Conservation (phyloP, 2,329 filamentous ascomycete genomes). For the Scolecobasidium constrictum region DNA sequence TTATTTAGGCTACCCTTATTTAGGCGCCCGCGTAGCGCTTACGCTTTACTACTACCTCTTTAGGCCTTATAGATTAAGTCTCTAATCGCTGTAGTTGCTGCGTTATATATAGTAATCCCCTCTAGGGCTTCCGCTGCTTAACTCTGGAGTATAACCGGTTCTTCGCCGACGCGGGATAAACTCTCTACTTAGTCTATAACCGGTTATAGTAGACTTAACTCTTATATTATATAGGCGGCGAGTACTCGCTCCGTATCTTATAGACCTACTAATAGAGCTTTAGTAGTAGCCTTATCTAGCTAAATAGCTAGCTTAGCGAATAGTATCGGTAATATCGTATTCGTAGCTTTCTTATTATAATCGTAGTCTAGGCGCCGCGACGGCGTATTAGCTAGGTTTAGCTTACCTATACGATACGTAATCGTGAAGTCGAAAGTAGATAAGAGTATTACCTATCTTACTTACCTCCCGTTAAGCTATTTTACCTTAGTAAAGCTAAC, state of each 20-base stretch:
- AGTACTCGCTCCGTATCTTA: neutral
- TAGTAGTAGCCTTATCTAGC: conserved; percentile 4
- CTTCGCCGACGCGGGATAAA: too few species aligned
- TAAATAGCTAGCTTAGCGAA: too few species aligned
- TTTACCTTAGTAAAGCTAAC: conserved; percentile 18
- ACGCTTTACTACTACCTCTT: neutral
- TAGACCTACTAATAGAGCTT: neutral
- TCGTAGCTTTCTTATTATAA: too few species aligned
- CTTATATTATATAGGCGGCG: too few species aligned
- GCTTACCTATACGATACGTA: conserved; percentile 14
- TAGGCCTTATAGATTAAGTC: conserved; percentile 1
- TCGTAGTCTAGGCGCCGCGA: too few species aligned
- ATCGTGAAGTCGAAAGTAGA: too few species aligned
- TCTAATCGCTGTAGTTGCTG: conserved; percentile 1
- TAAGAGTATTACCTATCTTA: too few species aligned
- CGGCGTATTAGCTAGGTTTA: conserved; percentile 12
- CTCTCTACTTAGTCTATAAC: too few species aligned
- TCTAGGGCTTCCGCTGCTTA: too few species aligned
- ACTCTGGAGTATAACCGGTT: conserved; percentile 1
- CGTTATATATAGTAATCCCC: neutral
- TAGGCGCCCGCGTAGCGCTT: neutral
- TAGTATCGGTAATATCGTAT: too few species aligned
- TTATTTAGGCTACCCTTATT: neutral
- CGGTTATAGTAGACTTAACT: too few species aligned
- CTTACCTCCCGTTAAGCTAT: too few species aligned